These are phyloP conservation scores for Daldinia childiae DNA, from an alignment of 495 filamentous ascomycete species.

Conservation along the genomic window DNA sequence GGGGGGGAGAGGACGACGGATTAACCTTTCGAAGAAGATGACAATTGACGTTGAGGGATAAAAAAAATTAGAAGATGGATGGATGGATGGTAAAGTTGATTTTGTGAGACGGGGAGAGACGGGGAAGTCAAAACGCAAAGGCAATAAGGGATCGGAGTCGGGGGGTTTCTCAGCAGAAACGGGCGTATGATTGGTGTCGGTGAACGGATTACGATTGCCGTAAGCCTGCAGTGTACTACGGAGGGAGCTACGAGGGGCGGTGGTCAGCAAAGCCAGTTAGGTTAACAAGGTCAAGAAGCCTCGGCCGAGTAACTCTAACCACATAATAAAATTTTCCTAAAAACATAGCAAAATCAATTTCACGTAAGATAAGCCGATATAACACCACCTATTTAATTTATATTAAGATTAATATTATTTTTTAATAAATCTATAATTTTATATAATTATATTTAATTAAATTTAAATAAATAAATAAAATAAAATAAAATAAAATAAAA, in stretches of 20 bases:
- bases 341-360: too few relatives aligned
- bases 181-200: constrained; percentile 37
- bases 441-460: too few relatives aligned
- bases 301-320: too few relatives aligned
- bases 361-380: too few relatives aligned
- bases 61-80: constrained; percentile 14
- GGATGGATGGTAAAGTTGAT: not conserved
- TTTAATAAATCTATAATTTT: too few relatives aligned
- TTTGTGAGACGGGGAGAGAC: constrained; percentile 28
- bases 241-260: not conserved
- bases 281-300: constrained; percentile 29
- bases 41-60: constrained; percentile 22
- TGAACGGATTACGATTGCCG: constrained; percentile 27
- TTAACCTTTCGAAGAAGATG: constrained; percentile 11
- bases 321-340: too few relatives aligned
- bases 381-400: too few relatives aligned
- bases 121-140: constrained; percentile 13
- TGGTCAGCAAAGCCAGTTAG: constrained; percentile 7
- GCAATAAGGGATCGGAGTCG: constrained; percentile 26
- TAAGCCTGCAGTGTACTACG: constrained; percentile 27
- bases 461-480: too few relatives aligned
- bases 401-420: too few relatives aligned
- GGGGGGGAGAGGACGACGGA: constrained; percentile 24
- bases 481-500: too few relatives aligned
- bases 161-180: constrained; percentile 15